Conservation (phyloP, 2,329 filamentous ascomycete species). For the Dendrostoma leiphaemia region DNA sequence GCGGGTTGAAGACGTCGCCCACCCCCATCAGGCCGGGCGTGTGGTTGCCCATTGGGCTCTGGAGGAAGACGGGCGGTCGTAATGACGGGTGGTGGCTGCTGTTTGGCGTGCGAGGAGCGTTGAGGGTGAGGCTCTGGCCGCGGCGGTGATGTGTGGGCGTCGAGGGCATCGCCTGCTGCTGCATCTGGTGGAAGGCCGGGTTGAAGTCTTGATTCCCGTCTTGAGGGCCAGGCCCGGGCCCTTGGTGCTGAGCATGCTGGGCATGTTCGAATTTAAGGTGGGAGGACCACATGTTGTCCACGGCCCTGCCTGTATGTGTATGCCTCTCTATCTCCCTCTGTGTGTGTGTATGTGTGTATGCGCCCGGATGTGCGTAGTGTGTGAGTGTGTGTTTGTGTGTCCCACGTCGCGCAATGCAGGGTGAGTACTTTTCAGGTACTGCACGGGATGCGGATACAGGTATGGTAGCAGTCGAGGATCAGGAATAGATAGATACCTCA, state of each 20-base stretch:
- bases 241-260: conserved; percentile 7
- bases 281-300: conserved; percentile 15
- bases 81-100: conserved; percentile 4
- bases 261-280: conserved; percentile 18
- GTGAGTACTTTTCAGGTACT: too few relatives aligned
- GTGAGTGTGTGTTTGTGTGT: too few relatives aligned
- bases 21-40: conserved; percentile 15
- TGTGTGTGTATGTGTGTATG: too few relatives aligned
- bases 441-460: too few relatives aligned
- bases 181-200: conserved; percentile 16
- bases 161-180: conserved; percentile 13
- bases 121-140: conserved; percentile 16
- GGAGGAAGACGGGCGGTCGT: conserved; percentile 19
- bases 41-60: conserved; percentile 16
- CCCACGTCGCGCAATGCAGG: not conserved
- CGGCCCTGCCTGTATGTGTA: not conserved
- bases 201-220: conserved; percentile 16
- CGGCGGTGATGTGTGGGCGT: conserved; percentile 18
- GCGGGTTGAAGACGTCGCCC: conserved; percentile 15
- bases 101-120: conserved; percentile 17
- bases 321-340: too few relatives aligned
- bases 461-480: not conserved
- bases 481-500: not conserved
- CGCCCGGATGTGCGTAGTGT: too few relatives aligned
- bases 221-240: not conserved